These are phyloP conservation scores for Phytophthora megakarya DNA, from an alignment of 352 stramenopile species.

Conservation along the genomic window DNA sequence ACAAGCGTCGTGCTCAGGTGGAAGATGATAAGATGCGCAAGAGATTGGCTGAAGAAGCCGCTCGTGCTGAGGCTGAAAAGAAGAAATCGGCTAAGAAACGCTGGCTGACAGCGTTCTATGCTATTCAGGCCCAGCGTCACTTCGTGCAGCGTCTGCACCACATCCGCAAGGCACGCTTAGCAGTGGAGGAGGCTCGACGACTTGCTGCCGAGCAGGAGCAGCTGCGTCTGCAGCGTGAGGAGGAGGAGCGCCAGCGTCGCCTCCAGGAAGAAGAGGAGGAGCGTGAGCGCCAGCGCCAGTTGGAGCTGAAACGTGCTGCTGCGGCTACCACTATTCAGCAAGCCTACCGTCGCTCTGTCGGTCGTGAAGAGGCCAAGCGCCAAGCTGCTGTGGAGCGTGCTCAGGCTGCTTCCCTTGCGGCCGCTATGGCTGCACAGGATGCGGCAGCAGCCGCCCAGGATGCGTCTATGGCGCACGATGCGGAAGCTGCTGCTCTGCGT, in stretches of 20 bases:
- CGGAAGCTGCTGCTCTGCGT: conserved; percentile 77
- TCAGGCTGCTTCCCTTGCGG: conserved; percentile 73
- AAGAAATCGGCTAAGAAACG: conserved; percentile 83
- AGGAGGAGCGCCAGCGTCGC: conserved; percentile 68
- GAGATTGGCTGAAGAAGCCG: conserved; percentile 75
- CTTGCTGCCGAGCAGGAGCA: conserved; percentile 71
- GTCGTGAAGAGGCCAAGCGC: conserved; percentile 74
- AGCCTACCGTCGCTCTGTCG: conserved; percentile 66
- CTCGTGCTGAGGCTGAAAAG: conserved; percentile 58
- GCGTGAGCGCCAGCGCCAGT: conserved; percentile 61
- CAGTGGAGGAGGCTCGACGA: conserved; percentile 78
- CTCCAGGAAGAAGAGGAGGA: conserved; percentile 68
- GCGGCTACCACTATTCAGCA: conserved; percentile 73
- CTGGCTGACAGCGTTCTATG: conserved; percentile 74
- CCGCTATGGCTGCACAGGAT: conserved; percentile 75
- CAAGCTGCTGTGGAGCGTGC: conserved; percentile 68
- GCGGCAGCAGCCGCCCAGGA: conserved; percentile 74
- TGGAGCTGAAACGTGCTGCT: conserved; percentile 56
- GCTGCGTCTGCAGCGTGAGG: conserved; percentile 62
- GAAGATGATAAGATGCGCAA: conserved; percentile 82
- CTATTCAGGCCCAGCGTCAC: conserved; percentile 75
- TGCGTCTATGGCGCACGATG: conserved; percentile 71
- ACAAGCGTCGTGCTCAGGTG: conserved; percentile 64
- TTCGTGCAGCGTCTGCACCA: conserved; percentile 81
- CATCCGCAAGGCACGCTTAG: conserved; percentile 80